Evolutionary conservation across 2,329 filamentous ascomycete species (phyloP).

Genomic region (Trichoderma gracile): DNA sequence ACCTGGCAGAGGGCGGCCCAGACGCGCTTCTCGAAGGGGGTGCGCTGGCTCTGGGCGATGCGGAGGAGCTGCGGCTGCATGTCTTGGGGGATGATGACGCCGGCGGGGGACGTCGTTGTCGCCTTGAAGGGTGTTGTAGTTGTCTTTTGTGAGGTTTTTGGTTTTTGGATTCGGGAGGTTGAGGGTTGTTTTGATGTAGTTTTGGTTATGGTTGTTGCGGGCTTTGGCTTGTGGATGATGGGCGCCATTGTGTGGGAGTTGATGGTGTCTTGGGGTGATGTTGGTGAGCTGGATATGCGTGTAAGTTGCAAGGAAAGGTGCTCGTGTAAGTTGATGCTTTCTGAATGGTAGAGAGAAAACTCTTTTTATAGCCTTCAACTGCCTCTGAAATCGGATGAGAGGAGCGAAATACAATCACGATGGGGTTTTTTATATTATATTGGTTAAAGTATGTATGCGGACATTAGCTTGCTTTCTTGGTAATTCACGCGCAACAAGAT

Average conservation of each 20-base stretch:
- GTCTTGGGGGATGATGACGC: neutral
- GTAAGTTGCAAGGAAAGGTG: no score
- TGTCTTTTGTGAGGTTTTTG: neutral
- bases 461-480: no score
- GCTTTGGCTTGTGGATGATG: conserved; percentile 20
- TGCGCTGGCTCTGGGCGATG: conserved; percentile 48
- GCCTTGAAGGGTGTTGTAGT: no score
- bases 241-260: neutral
- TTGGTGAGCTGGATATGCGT: neutral
- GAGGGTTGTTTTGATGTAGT: neutral
- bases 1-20: conserved; percentile 76
- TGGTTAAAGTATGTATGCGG: no score
- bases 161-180: conserved; percentile 9
- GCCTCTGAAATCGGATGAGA: no score
- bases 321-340: no score
- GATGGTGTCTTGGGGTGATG: neutral
- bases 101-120: no score
- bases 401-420: no score
- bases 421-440: no score
- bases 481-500: neutral
- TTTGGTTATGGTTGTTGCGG: neutral
- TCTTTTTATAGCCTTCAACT: no score
- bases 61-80: conserved; percentile 43
- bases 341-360: no score
- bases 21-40: conserved; percentile 62